Base-by-base conservation (phyloP, 495 filamentous ascomycete species). In the Aspergillus funiculosus region DNA sequence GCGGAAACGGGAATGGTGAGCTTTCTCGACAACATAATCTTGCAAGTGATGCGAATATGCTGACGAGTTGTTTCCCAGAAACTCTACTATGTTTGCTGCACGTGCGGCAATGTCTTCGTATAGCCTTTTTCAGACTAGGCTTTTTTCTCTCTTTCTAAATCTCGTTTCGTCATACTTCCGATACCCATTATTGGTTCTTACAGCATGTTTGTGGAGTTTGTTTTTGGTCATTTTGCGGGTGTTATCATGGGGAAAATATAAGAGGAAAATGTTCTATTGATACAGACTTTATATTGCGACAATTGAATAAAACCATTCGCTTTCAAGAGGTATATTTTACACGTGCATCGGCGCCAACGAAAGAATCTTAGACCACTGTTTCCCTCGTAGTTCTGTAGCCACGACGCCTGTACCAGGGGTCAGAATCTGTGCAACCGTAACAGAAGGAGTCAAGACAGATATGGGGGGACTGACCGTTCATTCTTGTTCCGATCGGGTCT, bases 1-100 rank as follows among this genome's bases (percentile, higher is more conserved):
- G 85, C 89, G 10, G 89, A 96, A 63, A 98, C 94, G 6, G 94
- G 94, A 66, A 98, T 98, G 92, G 92, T 97, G 60, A 77, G 84
- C 30, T 51, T 21, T 26, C 27, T 41, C 24, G 21, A 15, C 19
- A 5, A 32, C 50, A 31, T 21, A 18, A 38, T 19, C 39, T 41
- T 9, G 24, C 6, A 35, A 9, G 15, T 1, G 9, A 30, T 21
- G 10, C 6, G 6, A 35, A 14, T 21, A 6, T 7, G 43, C 22
- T 39, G 41, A 43, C 47, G 22, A 24, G 13, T 38, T 1, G 10
- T 28, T 38, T 4, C n/a, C 39, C 60, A 97, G 90, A 95, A 90
- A 89, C 78, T 98, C 9, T 98, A 95, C 67, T 95, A 89, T 62
- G 92, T 97, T 31, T 98, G 92, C 72, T 91, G 86, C 71, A 76